phyloP scores from a whole-genome alignment of 1,284 basidiomycete genomes.

The Limonomyces culmigenus region DNA sequence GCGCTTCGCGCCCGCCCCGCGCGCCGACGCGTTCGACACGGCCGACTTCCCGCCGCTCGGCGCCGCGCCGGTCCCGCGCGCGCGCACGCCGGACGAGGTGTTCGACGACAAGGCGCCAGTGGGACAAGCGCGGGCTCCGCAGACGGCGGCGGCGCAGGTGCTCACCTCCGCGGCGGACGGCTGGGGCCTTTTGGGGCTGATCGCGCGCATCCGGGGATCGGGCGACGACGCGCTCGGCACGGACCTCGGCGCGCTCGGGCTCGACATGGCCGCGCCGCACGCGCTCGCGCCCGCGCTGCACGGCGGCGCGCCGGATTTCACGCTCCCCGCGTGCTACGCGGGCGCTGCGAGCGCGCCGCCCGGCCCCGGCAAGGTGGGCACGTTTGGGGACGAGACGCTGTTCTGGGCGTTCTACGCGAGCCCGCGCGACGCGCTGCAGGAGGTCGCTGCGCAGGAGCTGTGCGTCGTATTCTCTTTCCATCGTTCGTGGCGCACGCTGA shows the following conservation, averaged over 20 bases:
- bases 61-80: no score
- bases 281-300: constrained; percentile 75
- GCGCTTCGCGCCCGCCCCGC: no score
- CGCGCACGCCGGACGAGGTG: no score
- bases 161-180: constrained; percentile 88
- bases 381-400: constrained; percentile 92
- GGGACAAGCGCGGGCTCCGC: no score
- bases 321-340: constrained; percentile 76
- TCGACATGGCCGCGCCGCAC: constrained; percentile 97
- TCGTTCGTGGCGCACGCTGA: constrained; percentile 1
- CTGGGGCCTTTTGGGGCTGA: constrained; percentile 82
- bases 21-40: no score
- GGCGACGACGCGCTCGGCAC: constrained; percentile 87
- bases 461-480: no score
- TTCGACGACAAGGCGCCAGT: constrained; percentile 11
- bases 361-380: constrained; percentile 72
- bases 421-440: constrained; percentile 86
- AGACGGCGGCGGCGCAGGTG: constrained; percentile 90
- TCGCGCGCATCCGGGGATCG: constrained; percentile 84
- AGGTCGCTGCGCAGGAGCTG: constrained; percentile 92
- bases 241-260: constrained; percentile 83
- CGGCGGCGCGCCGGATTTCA: constrained; percentile 80
- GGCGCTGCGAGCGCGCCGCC: constrained; percentile 86
- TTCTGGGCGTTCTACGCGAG: constrained; percentile 99
- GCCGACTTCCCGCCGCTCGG: no score